Conservation (phyloP, 805 yeast genomes). For the Candida chauliodis region DNA sequence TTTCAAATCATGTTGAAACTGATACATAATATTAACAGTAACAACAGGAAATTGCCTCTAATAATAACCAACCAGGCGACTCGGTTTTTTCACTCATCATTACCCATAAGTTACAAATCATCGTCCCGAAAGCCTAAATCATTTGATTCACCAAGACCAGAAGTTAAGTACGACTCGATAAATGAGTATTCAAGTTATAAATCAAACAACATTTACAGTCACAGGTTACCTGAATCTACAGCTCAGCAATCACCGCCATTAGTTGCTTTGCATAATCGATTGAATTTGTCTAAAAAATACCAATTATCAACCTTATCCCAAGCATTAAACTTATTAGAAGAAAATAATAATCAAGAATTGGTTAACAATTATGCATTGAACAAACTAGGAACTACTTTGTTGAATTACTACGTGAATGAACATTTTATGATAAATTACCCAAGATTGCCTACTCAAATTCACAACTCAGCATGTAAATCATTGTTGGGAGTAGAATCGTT, state of each 20-base stretch:
- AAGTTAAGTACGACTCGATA: slow-evolving; percentile 21
- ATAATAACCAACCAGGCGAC: background rate
- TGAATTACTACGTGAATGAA: slow-evolving; percentile 74
- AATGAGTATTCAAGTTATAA: slow-evolving; percentile 40
- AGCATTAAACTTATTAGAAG: slow-evolving; percentile 60
- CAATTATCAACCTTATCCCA: slow-evolving; percentile 71
- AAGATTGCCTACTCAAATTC: slow-evolving; percentile 77
- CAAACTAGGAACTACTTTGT: slow-evolving; percentile 75
- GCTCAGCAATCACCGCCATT: slow-evolving; percentile 66
- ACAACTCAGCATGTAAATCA: slow-evolving; percentile 72
- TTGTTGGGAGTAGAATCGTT: slow-evolving; percentile 68
- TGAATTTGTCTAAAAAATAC: slow-evolving; percentile 57
- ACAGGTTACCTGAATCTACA: slow-evolving; percentile 43
- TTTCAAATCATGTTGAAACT: background rate
- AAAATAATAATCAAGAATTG: slow-evolving; percentile 30
- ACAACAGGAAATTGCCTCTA: background rate
- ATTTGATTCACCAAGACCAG: slow-evolving; percentile 6
- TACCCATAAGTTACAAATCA: background rate
- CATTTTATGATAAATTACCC: slow-evolving; percentile 76
- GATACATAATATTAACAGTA: background rate
- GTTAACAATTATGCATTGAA: slow-evolving; percentile 77
- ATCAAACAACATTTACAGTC: slow-evolving; percentile 37
- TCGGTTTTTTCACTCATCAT: slow-evolving; percentile 1
- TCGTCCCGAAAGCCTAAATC: background rate
- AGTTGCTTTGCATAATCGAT: slow-evolving; percentile 73